Evolutionary conservation across 2,329 filamentous ascomycete genomes (phyloP).

Genomic region (Knufia petricola): DNA sequence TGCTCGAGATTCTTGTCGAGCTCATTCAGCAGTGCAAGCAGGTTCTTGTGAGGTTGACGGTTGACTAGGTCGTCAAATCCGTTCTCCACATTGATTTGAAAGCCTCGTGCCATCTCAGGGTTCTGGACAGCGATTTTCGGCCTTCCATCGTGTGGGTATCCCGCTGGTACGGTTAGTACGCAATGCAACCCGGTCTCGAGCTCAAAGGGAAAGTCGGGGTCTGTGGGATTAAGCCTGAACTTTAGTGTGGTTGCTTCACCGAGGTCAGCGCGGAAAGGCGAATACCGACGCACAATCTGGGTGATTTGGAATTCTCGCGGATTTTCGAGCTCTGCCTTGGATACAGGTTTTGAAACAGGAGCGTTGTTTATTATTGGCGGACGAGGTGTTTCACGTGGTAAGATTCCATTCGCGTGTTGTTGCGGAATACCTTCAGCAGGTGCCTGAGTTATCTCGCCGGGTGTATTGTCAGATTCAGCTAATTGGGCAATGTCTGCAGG

Average conservation of each 20-base stretch:
- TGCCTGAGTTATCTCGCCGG: slow-evolving; percentile 12
- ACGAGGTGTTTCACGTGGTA: background rate
- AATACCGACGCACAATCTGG: slow-evolving; percentile 61
- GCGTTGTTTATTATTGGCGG: background rate
- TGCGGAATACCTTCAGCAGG: slow-evolving; percentile 9
- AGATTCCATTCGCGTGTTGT: slow-evolving; percentile 3
- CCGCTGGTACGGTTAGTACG: slow-evolving; percentile 52
- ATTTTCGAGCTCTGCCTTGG: slow-evolving; percentile 54
- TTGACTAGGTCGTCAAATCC: slow-evolving; percentile 60
- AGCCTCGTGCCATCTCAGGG: slow-evolving; percentile 60
- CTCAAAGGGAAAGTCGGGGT: slow-evolving; percentile 77
- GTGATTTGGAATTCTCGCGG: slow-evolving; percentile 65
- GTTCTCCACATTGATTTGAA: slow-evolving; percentile 64
- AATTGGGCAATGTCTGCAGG: slow-evolving; percentile 23
- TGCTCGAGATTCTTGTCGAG: slow-evolving; percentile 64
- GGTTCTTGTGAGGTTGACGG: slow-evolving; percentile 45
- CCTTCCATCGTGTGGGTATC: slow-evolving; percentile 48
- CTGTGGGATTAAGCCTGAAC: slow-evolving; percentile 62
- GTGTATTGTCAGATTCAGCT: slow-evolving; percentile 16
- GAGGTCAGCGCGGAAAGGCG: slow-evolving; percentile 37
- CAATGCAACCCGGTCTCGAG: slow-evolving; percentile 58
- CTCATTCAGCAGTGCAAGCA: slow-evolving; percentile 58
- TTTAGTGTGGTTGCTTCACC: slow-evolving; percentile 47
- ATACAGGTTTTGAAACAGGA: slow-evolving; percentile 48
- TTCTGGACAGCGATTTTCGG: slow-evolving; percentile 58